phyloP scores from a whole-genome alignment of 306 rosid genomes.

The Medicago ruthenica region DNA sequence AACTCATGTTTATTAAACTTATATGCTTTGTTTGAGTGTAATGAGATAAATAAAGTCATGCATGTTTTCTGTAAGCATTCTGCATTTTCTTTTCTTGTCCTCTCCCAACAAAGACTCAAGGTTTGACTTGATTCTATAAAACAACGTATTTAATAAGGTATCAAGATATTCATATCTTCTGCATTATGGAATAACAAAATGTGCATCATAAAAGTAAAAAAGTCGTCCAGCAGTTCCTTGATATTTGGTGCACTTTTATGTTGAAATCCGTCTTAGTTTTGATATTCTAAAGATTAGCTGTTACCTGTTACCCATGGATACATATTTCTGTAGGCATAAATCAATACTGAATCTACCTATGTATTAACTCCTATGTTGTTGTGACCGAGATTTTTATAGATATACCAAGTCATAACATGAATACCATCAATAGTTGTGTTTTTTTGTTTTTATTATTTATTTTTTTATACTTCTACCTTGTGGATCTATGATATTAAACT shows the following conservation, averaged over 20 bases:
- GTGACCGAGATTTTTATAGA: constrained; percentile 14
- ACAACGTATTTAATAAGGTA: neutral
- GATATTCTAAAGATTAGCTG: constrained; percentile 14
- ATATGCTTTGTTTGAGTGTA: neutral
- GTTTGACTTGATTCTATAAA: too few species aligned
- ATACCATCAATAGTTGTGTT: constrained; percentile 9
- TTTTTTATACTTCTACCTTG: constrained; percentile 31
- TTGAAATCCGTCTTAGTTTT: neutral
- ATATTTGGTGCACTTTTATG: neutral
- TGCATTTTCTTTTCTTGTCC: neutral
- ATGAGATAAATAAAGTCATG: neutral
- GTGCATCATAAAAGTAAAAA: neutral
- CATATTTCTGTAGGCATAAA: constrained; percentile 1
- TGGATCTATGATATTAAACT: constrained; percentile 22
- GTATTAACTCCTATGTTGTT: constrained; percentile 3
- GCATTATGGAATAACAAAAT: neutral
- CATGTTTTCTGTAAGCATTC: neutral
- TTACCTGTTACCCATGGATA: constrained; percentile 10
- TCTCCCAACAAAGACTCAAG: too few species aligned
- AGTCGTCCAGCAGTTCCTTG: neutral
- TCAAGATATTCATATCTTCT: neutral
- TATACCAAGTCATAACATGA: constrained; percentile 12
- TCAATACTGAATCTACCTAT: constrained; percentile 1
- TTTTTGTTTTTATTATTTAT: too few species aligned
- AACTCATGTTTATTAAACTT: neutral